Conservation (phyloP, 2,329 filamentous ascomycete genomes). For the Raffaelea deltoideospora region DNA sequence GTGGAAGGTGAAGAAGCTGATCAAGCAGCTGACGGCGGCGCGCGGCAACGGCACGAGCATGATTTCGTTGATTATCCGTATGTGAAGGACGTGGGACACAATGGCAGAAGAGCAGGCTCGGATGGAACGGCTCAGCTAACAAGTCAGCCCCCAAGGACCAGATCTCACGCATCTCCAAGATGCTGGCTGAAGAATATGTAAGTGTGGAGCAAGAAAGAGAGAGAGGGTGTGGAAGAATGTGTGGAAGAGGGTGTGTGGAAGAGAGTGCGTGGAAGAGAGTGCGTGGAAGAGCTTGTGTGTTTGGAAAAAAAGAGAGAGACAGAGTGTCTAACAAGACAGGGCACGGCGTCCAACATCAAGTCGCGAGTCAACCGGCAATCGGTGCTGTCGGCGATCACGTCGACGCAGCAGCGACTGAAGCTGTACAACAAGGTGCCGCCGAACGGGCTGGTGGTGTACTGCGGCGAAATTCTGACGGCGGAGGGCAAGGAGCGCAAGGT, state of each 20-base stretch:
- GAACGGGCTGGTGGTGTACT: constrained; percentile 96
- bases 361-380: constrained; percentile 98
- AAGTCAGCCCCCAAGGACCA: constrained; percentile 85
- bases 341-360: constrained; percentile 98
- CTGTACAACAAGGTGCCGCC: constrained; percentile 98
- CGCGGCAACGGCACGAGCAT: constrained; percentile 98
- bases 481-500: constrained; percentile 99
- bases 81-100: constrained; percentile 22
- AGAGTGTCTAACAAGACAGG: too few species aligned
- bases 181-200: constrained; percentile 99
- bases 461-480: constrained; percentile 97
- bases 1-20: constrained; percentile 99
- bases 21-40: constrained; percentile 94
- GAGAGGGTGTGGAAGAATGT: too few species aligned
- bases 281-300: too few species aligned
- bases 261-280: too few species aligned
- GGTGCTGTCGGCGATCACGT: constrained; percentile 94
- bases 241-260: too few species aligned
- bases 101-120: not conserved
- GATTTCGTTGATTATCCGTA: constrained; percentile 98
- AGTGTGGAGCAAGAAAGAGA: too few species aligned
- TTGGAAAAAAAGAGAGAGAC: too few species aligned
- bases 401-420: constrained; percentile 97
- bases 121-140: not conserved
- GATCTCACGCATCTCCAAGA: constrained; percentile 89